Conservation (phyloP, 208 protist species). For the Trypanosoma theileri region DNA sequence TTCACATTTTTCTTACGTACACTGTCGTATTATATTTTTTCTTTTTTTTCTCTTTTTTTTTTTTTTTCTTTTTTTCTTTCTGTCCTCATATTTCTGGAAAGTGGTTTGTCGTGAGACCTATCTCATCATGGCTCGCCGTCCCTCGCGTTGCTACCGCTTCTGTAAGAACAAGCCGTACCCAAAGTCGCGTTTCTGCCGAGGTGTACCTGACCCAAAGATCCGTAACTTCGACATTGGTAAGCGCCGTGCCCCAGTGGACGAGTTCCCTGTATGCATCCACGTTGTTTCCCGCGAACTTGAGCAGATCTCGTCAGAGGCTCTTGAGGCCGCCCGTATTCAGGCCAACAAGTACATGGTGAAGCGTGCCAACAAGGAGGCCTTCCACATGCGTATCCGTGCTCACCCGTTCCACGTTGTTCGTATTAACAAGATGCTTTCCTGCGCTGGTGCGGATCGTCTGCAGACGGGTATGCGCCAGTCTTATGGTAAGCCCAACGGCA, state of each 20-base stretch:
- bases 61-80: conserved; percentile 7
- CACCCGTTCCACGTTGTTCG: conserved; percentile 99
- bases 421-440: conserved; percentile 99
- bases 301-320: conserved; percentile 98
- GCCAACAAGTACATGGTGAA: conserved; percentile 99
- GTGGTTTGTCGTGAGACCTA: conserved; percentile 25
- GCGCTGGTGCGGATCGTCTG: conserved; percentile 99
- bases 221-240: conserved; percentile 98
- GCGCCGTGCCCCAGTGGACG: conserved; percentile 95
- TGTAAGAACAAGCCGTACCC: conserved; percentile 72
- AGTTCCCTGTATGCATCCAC: conserved; percentile 98
- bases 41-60: conserved; percentile 5
- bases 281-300: conserved; percentile 98
- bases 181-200: conserved; percentile 96
- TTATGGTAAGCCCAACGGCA: conserved; percentile 98
- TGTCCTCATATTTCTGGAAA: background rate
- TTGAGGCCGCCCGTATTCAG: conserved; percentile 99
- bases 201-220: conserved; percentile 98
- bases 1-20: too few species aligned
- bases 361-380: conserved; percentile 96
- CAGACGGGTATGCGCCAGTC: conserved; percentile 98
- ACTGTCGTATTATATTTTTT: conserved; percentile 11
- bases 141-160: conserved; percentile 55
- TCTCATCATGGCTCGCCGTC: conserved; percentile 49
- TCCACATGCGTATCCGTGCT: conserved; percentile 98